Conservation (phyloP, 805 yeast genomes). For the Metschnikowia picachoensis region DNA sequence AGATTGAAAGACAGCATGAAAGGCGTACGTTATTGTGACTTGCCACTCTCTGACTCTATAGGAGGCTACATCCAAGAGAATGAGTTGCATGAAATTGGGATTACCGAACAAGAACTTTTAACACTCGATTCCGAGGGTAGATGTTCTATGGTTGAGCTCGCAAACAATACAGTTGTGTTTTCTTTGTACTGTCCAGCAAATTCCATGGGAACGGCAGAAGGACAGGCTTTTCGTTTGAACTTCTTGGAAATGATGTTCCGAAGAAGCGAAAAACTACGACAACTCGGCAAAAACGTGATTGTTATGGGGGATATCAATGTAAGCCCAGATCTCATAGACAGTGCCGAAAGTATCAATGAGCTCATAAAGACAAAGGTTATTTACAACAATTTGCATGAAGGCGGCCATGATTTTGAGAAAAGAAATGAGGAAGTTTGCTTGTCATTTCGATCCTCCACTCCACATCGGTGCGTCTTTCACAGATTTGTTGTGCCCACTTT, state of each 20-base stretch:
- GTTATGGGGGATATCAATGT: slow-evolving; percentile 90
- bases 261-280: slow-evolving; percentile 55
- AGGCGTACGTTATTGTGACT: slow-evolving; percentile 13
- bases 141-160: slow-evolving; percentile 69
- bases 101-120: slow-evolving; percentile 4
- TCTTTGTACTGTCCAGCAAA: slow-evolving; percentile 90
- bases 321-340: slow-evolving; percentile 73
- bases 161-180: slow-evolving; percentile 56
- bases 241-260: slow-evolving; percentile 59
- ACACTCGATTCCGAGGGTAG: slow-evolving; percentile 81
- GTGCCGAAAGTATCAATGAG: slow-evolving; percentile 63
- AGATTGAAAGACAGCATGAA: slow-evolving; percentile 22
- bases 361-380: slow-evolving; percentile 28
- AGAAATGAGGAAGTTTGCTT: slow-evolving; percentile 26
- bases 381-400: slow-evolving; percentile 15
- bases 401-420: slow-evolving; percentile 23
- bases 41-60: slow-evolving; percentile 32
- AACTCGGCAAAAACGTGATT: slow-evolving; percentile 61
- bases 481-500: slow-evolving; percentile 23
- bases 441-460: slow-evolving; percentile 32
- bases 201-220: slow-evolving; percentile 66
- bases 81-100: slow-evolving; percentile 31
- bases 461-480: slow-evolving; percentile 30
- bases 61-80: slow-evolving; percentile 65
- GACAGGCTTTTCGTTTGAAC: slow-evolving; percentile 51